Evolutionary conservation across 75 land plant species (phyloP).

Genomic region (Azolla pinnata): DNA sequence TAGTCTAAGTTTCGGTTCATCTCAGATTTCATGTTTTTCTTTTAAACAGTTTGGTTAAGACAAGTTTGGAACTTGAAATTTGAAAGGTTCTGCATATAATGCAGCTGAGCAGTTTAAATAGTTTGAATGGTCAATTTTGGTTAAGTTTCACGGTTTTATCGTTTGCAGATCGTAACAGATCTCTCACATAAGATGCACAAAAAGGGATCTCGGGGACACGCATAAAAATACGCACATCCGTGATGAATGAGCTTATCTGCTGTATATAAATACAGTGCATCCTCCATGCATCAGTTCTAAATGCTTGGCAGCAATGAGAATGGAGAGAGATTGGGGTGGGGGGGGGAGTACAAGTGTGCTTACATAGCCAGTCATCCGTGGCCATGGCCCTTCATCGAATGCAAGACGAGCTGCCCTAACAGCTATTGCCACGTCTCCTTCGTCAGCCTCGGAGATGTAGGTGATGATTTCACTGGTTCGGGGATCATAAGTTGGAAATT

Average conservation of each 20-base stretch:
- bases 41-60: too few relatives aligned
- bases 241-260: background rate
- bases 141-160: too few relatives aligned
- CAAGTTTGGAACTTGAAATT: too few relatives aligned
- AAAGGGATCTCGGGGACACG: background rate
- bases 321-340: too few relatives aligned
- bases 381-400: constrained; percentile 81
- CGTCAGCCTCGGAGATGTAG: constrained; percentile 55
- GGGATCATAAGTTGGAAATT: constrained; percentile 58
- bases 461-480: constrained; percentile 56
- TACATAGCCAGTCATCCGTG: constrained; percentile 72
- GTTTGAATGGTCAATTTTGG: too few relatives aligned
- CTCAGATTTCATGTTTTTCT: background rate
- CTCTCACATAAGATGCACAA: background rate
- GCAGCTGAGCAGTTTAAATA: too few relatives aligned
- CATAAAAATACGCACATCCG: background rate
- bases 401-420: constrained; percentile 73
- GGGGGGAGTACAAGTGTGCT: too few relatives aligned
- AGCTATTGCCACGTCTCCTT: constrained; percentile 51
- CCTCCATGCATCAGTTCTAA: too few relatives aligned
- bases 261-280: background rate
- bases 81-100: too few relatives aligned
- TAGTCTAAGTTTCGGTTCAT: too few relatives aligned
- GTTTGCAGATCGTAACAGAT: background rate
- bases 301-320: too few relatives aligned